A percentile compares a stretch with the other conserved stretches of the same genome.
Evolutionary conservation across 495 filamentous ascomycete genomes (phyloP).

Genomic region (Recurvomyces mirabilis): DNA sequence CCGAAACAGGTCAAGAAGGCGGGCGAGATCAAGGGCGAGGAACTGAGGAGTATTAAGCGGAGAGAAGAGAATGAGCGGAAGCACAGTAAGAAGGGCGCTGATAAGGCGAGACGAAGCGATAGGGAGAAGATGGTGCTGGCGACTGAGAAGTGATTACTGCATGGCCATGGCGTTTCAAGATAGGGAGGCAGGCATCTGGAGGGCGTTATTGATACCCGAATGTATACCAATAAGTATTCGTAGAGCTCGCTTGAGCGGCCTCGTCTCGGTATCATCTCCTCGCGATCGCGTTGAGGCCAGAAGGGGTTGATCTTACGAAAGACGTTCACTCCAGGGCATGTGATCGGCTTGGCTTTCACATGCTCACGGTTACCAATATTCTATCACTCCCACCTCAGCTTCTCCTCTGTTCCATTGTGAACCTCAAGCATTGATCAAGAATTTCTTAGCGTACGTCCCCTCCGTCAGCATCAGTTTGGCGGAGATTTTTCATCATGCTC

Average conservation of each 20-base stretch:
- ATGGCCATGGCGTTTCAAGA: conserved; percentile 1
- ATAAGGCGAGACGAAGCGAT: conserved; percentile 57
- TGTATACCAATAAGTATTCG: background rate
- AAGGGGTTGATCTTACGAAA: too few species aligned
- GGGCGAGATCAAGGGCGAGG: conserved; percentile 87
- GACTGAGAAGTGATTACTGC: conserved; percentile 48
- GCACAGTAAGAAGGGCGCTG: conserved; percentile 62
- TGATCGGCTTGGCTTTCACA: too few species aligned
- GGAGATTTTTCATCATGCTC: too few species aligned
- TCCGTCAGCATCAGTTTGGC: too few species aligned
- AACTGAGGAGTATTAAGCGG: conserved; percentile 74
- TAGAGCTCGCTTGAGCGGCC: background rate
- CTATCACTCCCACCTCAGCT: too few species aligned
- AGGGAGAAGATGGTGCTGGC: conserved; percentile 87
- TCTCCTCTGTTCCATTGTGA: too few species aligned
- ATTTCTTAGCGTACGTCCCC: too few species aligned
- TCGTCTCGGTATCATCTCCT: too few species aligned
- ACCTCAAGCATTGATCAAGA: too few species aligned
- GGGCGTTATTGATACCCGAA: background rate
- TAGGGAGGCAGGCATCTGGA: background rate
- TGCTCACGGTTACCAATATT: too few species aligned
- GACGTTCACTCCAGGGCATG: too few species aligned
- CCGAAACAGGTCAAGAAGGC: conserved; percentile 97
- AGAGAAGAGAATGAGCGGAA: conserved; percentile 89
- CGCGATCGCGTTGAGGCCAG: too few species aligned